Conservation (phyloP, 257 asterid genomes). For the Lavandula angustifolia region DNA sequence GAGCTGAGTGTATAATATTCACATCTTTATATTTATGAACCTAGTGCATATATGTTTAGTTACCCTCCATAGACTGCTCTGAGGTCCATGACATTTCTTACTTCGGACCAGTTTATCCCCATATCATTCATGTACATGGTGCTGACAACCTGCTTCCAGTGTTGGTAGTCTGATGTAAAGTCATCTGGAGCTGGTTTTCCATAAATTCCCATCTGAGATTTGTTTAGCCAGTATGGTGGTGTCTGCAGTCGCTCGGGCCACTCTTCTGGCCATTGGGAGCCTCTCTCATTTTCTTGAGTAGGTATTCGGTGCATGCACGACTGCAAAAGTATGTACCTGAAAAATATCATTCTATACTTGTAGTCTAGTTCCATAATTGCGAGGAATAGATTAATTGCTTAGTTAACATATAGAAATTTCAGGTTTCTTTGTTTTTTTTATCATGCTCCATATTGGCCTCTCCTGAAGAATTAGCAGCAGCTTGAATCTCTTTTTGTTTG, state of each 20-base stretch:
- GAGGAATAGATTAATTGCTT: constrained; percentile 3
- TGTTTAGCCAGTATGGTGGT: constrained; percentile 79
- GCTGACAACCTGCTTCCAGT: constrained; percentile 65
- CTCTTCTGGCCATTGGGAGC: constrained; percentile 87
- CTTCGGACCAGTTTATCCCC: constrained; percentile 76
- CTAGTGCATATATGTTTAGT: constrained; percentile 1
- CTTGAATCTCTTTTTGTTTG: background rate
- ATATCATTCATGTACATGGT: constrained; percentile 58
- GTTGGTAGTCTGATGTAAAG: constrained; percentile 61
- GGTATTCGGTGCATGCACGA: constrained; percentile 76
- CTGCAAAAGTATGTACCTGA: constrained; percentile 82
- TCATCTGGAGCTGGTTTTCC: constrained; percentile 89
- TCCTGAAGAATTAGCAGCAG: background rate
- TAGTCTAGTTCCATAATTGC: constrained; percentile 7
- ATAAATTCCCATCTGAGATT: constrained; percentile 66
- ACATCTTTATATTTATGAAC: background rate
- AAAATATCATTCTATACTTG: constrained; percentile 25
- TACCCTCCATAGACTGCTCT: constrained; percentile 97
- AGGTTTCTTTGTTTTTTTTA: constrained; percentile 1
- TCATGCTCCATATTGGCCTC: background rate
- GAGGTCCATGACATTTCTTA: constrained; percentile 87
- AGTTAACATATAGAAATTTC: background rate
- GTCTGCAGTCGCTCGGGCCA: constrained; percentile 74
- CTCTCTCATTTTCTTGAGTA: constrained; percentile 57
- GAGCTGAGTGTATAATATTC: background rate